Base-by-base conservation (phyloP, 768 basidiomycete genomes). In the Postia placenta region DNA sequence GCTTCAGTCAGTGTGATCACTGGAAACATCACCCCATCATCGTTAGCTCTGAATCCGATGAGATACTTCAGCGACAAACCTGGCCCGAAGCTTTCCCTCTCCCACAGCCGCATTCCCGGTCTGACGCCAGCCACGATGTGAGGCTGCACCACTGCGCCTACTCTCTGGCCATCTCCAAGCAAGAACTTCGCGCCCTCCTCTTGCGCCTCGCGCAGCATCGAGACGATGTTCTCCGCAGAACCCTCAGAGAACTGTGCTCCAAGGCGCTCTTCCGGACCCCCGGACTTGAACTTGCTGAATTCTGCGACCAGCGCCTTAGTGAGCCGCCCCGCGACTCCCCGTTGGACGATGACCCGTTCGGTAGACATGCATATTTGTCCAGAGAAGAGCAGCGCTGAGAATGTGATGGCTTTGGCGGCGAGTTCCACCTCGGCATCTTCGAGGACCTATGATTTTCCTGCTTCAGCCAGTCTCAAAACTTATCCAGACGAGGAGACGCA, bases 351-450 rank as follows among this genome's bases (percentile, higher is more conserved):
- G n/a, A 80, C 72, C 5, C 79, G 74, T 55, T 78, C 77, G 6
- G 77, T 74, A 1, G 78, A 77, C 75, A 81, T 78, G 64, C 79
- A 81, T 37, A 79, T 68, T 63, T 80, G 78, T 0, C 79, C 78
- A 11, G 74, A 76, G 57, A 75, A 66, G 0, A 69, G 44, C 56
- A 78, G 66, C 2, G 76, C 69, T 15, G 72, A 72, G 25, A 54
- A 68, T 0, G 68, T 68, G 41, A 79, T 73, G 2, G 68, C 70
- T 47, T 74, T 74, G 0, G 82, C 78, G 0, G 81, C 81, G 36
- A 75, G 66, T 9, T 67, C 58, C 22, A 82, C 54, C 56, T 82
- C 69, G 0, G 81, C 81, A 46, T 79, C 75, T 24, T 74, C 60
- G 6, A 79, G 62, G 5, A 79, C 72, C 78, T 78, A 23, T 15